These are phyloP conservation scores for Corchorus capsularis DNA, from an alignment of 345 rosid genomes.

Conservation along the genomic window DNA sequence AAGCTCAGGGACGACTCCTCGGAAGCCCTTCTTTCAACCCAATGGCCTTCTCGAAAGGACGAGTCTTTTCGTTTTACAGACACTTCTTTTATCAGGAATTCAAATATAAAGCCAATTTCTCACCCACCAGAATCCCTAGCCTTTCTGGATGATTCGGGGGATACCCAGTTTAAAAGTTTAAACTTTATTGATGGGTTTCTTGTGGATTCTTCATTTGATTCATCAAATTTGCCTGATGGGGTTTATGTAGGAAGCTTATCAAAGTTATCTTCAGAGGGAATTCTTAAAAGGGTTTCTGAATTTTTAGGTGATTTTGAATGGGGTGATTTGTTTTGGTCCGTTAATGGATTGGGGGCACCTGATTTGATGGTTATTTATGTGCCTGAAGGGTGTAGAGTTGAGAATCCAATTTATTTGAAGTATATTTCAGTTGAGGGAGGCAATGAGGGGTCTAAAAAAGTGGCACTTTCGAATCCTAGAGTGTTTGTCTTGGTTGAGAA, in stretches of 20 bases:
- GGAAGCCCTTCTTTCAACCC: constrained; percentile 64
- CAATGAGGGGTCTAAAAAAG: constrained; percentile 50
- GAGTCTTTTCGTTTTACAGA: constrained; percentile 93
- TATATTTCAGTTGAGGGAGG: constrained; percentile 69
- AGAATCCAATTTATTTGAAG: constrained; percentile 65
- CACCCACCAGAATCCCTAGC: constrained; percentile 40
- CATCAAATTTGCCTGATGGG: constrained; percentile 64
- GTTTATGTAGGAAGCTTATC: constrained; percentile 75
- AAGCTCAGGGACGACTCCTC: constrained; percentile 73
- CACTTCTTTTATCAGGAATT: constrained; percentile 63
- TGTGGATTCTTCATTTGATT: constrained; percentile 45
- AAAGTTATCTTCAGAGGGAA: constrained; percentile 38
- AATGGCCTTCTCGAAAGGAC: constrained; percentile 88
- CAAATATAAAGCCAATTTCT: constrained; percentile 63
- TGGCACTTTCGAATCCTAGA: constrained; percentile 89
- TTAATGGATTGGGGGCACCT: constrained; percentile 89
- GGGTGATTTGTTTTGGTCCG: constrained; percentile 89
- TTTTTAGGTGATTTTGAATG: constrained; percentile 55
- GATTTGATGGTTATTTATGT: constrained; percentile 84
- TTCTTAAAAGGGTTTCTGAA: constrained; percentile 48
- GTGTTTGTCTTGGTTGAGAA: constrained; percentile 77
- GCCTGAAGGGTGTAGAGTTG: constrained; percentile 73
- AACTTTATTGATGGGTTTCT: constrained; percentile 73
- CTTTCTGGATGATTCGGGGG: constrained; percentile 31
- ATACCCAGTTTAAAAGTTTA: constrained; percentile 47